A percentile compares a stretch with the other conserved stretches of the same genome.
Conservation (phyloP, 2,329 filamentous ascomycete genomes). For the Bertia moriformis region DNA sequence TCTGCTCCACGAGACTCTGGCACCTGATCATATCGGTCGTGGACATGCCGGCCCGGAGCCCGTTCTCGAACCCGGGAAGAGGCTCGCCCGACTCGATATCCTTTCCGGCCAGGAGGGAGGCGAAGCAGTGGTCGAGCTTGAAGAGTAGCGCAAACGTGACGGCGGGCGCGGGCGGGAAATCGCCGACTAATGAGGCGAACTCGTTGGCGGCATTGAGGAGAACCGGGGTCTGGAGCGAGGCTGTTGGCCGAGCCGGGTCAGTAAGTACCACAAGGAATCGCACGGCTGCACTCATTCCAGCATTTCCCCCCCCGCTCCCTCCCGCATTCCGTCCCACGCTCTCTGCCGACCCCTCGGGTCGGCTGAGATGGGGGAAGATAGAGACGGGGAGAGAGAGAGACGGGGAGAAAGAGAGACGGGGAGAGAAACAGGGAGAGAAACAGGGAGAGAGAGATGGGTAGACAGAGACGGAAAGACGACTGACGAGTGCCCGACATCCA, state of each 20-base stretch:
- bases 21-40: constrained; percentile 76
- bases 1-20: constrained; percentile 66
- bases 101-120: constrained; percentile 54
- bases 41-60: constrained; percentile 44
- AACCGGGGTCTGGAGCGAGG: constrained; percentile 69
- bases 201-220: constrained; percentile 65
- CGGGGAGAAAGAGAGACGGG: no score
- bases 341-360: no score
- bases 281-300: constrained; percentile 2
- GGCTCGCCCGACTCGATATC: constrained; percentile 50
- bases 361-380: no score
- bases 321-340: no score
- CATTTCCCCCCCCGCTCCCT: background rate
- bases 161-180: constrained; percentile 55
- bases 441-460: background rate
- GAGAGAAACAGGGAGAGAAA: no score
- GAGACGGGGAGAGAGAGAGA: background rate
- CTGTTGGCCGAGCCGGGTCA: constrained; percentile 28
- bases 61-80: constrained; percentile 57
- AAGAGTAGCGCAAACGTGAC: constrained; percentile 56
- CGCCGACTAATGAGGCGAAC: constrained; percentile 55
- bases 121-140: constrained; percentile 75
- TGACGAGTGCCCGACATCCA: constrained; percentile 80
- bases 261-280: constrained; percentile 2
- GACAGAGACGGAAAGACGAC: no score